These are phyloP conservation scores for Clathrus columnatus DNA, from an alignment of 768 basidiomycete species.

Conservation along the genomic window DNA sequence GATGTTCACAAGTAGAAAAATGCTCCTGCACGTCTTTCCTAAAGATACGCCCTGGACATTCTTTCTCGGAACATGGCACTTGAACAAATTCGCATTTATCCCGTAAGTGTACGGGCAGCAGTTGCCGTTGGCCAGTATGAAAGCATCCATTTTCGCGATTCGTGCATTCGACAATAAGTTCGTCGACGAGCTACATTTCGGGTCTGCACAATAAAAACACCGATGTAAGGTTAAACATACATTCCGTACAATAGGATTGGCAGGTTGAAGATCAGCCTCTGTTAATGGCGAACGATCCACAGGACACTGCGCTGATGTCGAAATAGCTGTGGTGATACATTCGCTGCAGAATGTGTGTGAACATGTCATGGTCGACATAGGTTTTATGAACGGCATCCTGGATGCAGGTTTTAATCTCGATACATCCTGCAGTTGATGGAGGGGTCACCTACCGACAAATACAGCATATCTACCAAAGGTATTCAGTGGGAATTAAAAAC, in stretches of 20 bases:
- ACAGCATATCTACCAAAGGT: conserved; percentile 51
- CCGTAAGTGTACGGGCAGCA: conserved; percentile 52
- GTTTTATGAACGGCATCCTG: conserved; percentile 68
- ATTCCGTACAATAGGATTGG: conserved; percentile 69
- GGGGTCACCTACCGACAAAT: conserved; percentile 50
- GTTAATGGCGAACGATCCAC: conserved; percentile 68
- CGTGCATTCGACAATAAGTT: conserved; percentile 67
- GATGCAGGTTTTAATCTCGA: conserved; percentile 10
- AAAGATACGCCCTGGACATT: conserved; percentile 36
- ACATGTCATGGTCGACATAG: conserved; percentile 65
- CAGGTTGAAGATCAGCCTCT: conserved; percentile 48
- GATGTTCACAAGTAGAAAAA: conserved; percentile 28
- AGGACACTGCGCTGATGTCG: conserved; percentile 66
- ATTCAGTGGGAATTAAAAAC: conserved; percentile 7
- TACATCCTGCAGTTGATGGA: neutral
- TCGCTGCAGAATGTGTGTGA: conserved; percentile 81
- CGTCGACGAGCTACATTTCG: conserved; percentile 62
- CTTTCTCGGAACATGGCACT: conserved; percentile 39
- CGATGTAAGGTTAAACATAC: conserved; percentile 31
- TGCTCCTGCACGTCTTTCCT: conserved; percentile 41
- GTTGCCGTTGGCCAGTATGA: conserved; percentile 57
- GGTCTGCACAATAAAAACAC: conserved; percentile 3
- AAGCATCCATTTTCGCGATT: conserved; percentile 51
- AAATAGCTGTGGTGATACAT: conserved; percentile 66
- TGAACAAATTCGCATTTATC: conserved; percentile 52